Base-by-base conservation (phyloP, 2,329 filamentous ascomycete species). In the Xylariomycetidae sp. region DNA sequence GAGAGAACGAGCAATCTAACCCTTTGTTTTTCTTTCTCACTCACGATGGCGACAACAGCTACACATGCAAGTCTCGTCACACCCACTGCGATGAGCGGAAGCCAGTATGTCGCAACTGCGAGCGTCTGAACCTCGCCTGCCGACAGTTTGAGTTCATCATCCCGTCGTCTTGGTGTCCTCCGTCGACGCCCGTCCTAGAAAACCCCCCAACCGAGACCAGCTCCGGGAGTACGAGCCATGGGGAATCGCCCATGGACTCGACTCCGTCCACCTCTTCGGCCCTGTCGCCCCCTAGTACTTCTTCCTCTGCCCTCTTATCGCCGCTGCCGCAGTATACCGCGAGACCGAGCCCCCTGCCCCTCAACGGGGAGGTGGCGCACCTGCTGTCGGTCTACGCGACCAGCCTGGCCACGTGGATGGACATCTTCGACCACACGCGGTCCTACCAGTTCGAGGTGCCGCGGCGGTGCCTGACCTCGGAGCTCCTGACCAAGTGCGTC, bases 351-450 rank as follows among this genome's bases (percentile, higher is more conserved):
- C 27, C 25, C 10, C 11, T 32, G 11, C n/a, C 6, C n/a, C 17
- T 38, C 14, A 34, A 15, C 15, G 18, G 15, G 10, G 36, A 38
- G 17, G 22, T 26, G 3, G 36, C 28, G 14, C 27, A 38, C 20
- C 20, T 38, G 19, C 16, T 38, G 10, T 11, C 25, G 16, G 16
- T 27, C 5, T 38, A 34, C 27, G 6, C 10, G 10, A 34, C 31
- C 9, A 25, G 36, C 7, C 15, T 38, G 5, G 36, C 36, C 17
- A 34, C 30, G 7, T 38, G 36, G 36, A 38, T 38, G 36, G 36
- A 38, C 25, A 19, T 38, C 7, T 38, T 38, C 16, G 36, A 38
- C 31, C 36, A 30, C 13, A 14, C 4, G 19, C 14, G 27, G 12
- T 13, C 36, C 26, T 34, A 38, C 27, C 31, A 34, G 6, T 13